Evolutionary conservation across 164 flowering plant genomes (phyloP).

Genomic region (Chloranthus sessilifolius): DNA sequence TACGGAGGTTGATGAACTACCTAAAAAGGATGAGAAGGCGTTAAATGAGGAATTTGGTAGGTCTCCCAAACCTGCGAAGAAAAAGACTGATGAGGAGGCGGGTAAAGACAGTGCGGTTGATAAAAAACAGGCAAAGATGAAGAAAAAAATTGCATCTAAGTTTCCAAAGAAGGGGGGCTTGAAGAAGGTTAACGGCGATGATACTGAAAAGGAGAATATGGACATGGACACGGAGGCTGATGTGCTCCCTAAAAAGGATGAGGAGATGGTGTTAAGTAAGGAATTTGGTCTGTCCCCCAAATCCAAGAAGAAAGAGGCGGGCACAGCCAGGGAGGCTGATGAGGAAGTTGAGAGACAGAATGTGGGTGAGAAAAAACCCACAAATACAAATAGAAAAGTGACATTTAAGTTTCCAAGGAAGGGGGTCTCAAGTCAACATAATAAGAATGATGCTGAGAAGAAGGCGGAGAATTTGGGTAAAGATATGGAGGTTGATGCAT

Average conservation of each 20-base stretch:
- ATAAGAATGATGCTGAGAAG: neutral
- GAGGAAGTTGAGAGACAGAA: neutral
- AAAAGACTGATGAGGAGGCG: no score
- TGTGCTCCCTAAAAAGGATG: neutral
- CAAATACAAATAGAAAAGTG: neutral
- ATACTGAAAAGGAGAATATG: no score
- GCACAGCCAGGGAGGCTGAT: no score
- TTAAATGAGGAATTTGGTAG: neutral
- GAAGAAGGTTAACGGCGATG: no score
- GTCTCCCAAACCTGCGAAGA: no score
- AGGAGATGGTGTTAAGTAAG: neutral
- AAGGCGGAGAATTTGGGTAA: neutral
- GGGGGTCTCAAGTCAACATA: neutral
- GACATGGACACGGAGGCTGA: neutral
- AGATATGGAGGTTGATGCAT: neutral
- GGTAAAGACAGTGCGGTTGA: no score
- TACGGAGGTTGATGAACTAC: constrained; percentile 4
- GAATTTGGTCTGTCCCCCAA: no score
- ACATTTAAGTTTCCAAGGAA: neutral
- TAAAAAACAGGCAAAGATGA: no score
- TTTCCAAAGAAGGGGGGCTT: no score
- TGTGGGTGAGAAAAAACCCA: neutral
- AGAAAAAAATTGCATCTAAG: no score
- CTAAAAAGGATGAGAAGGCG: neutral
- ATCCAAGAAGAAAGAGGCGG: neutral